A percentile compares a stretch with the other conserved stretches of the same genome.
Conservation (phyloP, 2,329 filamentous ascomycete genomes). For the Phialocephala subalpina region DNA sequence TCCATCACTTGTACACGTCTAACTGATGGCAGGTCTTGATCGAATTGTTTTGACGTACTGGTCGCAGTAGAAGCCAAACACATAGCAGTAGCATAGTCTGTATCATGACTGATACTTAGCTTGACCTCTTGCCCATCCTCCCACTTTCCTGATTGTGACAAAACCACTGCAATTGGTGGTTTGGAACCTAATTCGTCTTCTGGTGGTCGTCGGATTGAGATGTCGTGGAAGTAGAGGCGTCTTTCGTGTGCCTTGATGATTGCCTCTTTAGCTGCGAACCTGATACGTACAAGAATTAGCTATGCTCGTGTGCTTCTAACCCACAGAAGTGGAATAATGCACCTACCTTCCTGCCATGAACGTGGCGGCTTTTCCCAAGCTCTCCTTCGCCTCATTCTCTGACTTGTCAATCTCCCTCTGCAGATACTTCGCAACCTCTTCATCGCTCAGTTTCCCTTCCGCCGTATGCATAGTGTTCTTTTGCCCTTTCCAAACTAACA, state of each 20-base stretch:
- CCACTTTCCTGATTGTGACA: conserved; percentile 40
- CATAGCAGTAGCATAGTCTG: conserved; percentile 78
- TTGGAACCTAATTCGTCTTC: conserved; percentile 14
- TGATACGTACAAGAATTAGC: conserved; percentile 13
- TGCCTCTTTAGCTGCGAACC: conserved; percentile 75
- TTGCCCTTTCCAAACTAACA: neutral
- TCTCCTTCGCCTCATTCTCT: conserved; percentile 9
- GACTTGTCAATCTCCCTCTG: conserved; percentile 9
- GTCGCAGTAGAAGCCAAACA: conserved; percentile 57
- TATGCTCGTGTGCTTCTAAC: neutral
- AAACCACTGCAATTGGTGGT: conserved; percentile 35
- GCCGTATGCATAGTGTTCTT: neutral
- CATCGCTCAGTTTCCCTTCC: neutral
- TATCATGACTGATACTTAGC: conserved; percentile 88
- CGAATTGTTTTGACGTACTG: neutral
- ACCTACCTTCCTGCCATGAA: conserved; percentile 40
- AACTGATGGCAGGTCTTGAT: neutral
- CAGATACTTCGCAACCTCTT: neutral
- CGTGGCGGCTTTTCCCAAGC: conserved; percentile 16
- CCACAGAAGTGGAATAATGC: neutral
- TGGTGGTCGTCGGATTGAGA: conserved; percentile 48
- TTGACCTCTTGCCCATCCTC: conserved; percentile 63
- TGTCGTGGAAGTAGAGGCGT: conserved; percentile 69
- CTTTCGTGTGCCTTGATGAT: conserved; percentile 74
- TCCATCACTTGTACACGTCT: neutral